phyloP scores from a whole-genome alignment of 164 flowering plant species.

The Dillenia turbinata region DNA sequence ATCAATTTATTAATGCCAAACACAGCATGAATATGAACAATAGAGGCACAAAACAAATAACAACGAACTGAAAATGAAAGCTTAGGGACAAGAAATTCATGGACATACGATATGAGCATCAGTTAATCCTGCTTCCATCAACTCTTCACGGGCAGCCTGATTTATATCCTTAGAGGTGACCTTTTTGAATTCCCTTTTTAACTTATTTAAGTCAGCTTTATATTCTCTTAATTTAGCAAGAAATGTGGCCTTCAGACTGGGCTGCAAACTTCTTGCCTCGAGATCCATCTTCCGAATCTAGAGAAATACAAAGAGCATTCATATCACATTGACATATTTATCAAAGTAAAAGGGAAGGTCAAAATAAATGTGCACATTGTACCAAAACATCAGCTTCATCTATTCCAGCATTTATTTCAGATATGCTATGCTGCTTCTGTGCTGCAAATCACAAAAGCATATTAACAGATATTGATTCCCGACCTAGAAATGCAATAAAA shows the following conservation, averaged over 20 bases:
- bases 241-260: constrained; percentile 54
- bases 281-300: constrained; percentile 81
- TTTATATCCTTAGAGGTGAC: constrained; percentile 30
- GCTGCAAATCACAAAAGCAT: constrained; percentile 30
- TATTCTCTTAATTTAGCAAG: constrained; percentile 77
- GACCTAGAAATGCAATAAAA: no score
- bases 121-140: constrained; percentile 55
- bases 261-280: constrained; percentile 78
- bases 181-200: constrained; percentile 56
- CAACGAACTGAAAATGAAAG: neutral
- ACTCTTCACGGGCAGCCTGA: constrained; percentile 51
- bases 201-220: constrained; percentile 61
- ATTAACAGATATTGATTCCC: no score
- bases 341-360: neutral
- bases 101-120: constrained; percentile 41
- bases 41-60: neutral
- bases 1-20: neutral
- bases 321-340: neutral
- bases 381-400: constrained; percentile 77
- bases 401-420: constrained; percentile 54
- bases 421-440: constrained; percentile 36
- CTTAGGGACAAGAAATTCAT: neutral
- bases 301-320: neutral
- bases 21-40: constrained; percentile 1
- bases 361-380: constrained; percentile 6